Conservation (phyloP, 208 protist species). For the Crithidia mellificae region DNA sequence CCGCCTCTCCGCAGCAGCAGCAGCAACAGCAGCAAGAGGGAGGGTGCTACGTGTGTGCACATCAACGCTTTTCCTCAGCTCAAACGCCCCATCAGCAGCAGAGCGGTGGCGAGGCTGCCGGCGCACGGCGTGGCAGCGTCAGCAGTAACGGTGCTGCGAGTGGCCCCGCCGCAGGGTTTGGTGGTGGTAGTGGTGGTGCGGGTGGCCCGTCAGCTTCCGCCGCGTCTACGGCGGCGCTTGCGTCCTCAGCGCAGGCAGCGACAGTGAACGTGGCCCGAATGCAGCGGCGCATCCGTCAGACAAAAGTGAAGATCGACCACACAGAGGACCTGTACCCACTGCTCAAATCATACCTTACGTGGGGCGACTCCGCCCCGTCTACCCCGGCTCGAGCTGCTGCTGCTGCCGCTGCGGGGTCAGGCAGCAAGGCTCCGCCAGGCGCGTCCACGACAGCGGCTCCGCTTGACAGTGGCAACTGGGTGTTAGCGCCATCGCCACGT, state of each 20-base stretch:
- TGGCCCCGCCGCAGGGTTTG: background rate
- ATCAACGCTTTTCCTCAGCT: constrained; percentile 7
- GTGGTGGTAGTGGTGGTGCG: too few relatives aligned
- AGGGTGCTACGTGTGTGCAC: constrained; percentile 21
- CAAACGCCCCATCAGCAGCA: too few relatives aligned
- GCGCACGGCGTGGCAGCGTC: background rate
- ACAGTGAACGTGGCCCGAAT: constrained; percentile 23
- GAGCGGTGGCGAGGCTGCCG: background rate
- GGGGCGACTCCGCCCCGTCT: constrained; percentile 12
- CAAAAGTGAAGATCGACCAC: constrained; percentile 31
- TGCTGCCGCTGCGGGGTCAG: background rate
- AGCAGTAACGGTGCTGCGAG: background rate
- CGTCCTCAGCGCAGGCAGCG: background rate
- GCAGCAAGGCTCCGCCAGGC: background rate
- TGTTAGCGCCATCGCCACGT: constrained; percentile 18
- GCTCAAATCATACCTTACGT: constrained; percentile 33
- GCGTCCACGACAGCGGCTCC: background rate
- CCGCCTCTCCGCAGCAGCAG: background rate
- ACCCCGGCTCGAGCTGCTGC: background rate
- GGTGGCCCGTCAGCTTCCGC: background rate
- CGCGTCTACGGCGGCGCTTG: background rate
- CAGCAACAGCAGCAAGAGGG: background rate
- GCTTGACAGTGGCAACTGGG: constrained; percentile 1
- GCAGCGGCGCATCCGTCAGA: constrained; percentile 38
- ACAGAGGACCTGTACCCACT: constrained; percentile 33